phyloP scores from a whole-genome alignment of 1,284 basidiomycete genomes.

The Ganoderma lingzhi region DNA sequence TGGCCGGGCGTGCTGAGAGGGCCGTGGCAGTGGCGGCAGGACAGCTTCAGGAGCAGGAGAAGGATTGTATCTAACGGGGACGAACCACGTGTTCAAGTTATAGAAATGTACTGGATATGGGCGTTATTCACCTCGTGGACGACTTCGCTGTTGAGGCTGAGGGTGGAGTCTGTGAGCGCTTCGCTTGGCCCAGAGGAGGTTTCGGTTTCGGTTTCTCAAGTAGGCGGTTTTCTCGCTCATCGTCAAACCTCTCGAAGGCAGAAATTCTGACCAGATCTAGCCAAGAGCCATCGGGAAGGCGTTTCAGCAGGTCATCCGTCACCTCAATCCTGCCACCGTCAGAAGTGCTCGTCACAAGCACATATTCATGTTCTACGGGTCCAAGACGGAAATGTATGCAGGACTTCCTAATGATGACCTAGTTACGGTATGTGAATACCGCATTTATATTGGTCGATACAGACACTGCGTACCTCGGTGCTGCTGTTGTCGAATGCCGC shows the following conservation, averaged over 20 bases:
- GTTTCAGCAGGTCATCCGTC: constrained; percentile 5
- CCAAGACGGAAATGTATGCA: constrained; percentile 3
- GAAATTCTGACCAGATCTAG: background rate
- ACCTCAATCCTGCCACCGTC: background rate
- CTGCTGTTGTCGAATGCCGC: background rate
- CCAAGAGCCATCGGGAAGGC: background rate
- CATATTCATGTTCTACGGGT: constrained; percentile 1
- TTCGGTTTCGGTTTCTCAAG: background rate
- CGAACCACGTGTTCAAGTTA: too few relatives aligned
- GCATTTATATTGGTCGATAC: background rate
- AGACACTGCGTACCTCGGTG: background rate
- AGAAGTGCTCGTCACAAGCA: background rate
- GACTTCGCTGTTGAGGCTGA: background rate
- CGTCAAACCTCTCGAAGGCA: constrained; percentile 2
- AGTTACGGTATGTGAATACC: background rate
- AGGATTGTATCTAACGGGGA: background rate
- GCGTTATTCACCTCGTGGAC: constrained; percentile 1
- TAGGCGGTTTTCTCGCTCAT: background rate
- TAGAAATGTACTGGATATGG: background rate
- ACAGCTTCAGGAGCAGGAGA: background rate
- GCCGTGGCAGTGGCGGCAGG: background rate
- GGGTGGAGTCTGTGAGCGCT: background rate
- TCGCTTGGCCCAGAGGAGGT: background rate
- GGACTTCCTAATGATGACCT: background rate
- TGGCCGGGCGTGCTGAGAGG: background rate